phyloP scores from a whole-genome alignment of 2,329 filamentous ascomycete genomes.

The Fusarium nygamai region DNA sequence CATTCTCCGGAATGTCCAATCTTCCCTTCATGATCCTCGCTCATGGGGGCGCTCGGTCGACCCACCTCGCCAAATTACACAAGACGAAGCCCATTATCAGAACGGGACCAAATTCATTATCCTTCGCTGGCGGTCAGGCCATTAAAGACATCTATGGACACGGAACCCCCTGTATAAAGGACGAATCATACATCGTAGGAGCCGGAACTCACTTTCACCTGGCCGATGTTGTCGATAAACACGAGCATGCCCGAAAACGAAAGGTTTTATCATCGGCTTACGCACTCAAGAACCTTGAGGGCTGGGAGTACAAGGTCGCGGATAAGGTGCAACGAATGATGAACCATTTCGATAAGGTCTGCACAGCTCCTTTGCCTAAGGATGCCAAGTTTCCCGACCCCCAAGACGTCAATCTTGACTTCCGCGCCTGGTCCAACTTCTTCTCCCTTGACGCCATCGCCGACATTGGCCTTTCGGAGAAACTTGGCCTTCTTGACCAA shows the following conservation, averaged over 20 bases:
- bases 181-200: conserved; percentile 55
- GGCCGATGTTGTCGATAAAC: conserved; percentile 61
- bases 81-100: conserved; percentile 50
- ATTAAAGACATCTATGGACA: conserved; percentile 54
- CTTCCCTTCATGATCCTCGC: conserved; percentile 27
- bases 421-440: conserved; percentile 61
- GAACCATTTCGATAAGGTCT: conserved; percentile 54
- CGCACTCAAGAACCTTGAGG: conserved; percentile 63
- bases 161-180: conserved; percentile 60
- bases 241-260: conserved; percentile 62
- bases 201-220: conserved; percentile 61
- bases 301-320: conserved; percentile 64
- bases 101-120: conserved; percentile 39
- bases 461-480: conserved; percentile 63
- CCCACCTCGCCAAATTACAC: conserved; percentile 57
- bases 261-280: conserved; percentile 62
- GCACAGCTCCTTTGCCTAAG: conserved; percentile 50
- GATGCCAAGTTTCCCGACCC: conserved; percentile 36
- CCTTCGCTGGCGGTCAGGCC: conserved; percentile 38
- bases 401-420: conserved; percentile 60
- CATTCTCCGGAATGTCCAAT: conserved; percentile 33
- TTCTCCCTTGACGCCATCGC: conserved; percentile 66
- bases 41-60: background rate
- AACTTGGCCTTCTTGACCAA: conserved; percentile 60
- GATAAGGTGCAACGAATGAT: conserved; percentile 60